Evolutionary conservation across 192 early-diverging fungal genomes (phyloP).

Genomic region (Coemansia sp.): DNA sequence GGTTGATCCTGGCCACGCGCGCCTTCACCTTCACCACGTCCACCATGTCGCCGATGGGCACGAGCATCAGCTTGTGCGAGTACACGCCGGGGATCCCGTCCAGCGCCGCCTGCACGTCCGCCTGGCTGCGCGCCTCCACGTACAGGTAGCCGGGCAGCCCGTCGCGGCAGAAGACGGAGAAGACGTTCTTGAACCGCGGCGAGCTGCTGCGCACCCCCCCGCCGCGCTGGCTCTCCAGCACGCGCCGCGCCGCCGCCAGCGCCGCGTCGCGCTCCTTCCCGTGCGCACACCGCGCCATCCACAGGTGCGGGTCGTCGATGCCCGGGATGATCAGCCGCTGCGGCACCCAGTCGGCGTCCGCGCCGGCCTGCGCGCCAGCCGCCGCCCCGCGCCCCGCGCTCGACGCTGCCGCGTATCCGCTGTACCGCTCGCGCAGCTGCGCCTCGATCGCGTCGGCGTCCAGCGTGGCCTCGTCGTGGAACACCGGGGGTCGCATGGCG

Average conservation of each 20-base stretch:
- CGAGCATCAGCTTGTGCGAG: constrained; percentile 67
- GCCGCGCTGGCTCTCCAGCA: constrained; percentile 61
- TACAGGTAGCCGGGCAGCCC: constrained; percentile 89
- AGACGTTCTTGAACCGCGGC: constrained; percentile 63
- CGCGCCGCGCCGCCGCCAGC: constrained; percentile 73
- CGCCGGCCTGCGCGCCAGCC: constrained; percentile 35
- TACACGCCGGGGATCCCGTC: constrained; percentile 79
- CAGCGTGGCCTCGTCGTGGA: constrained; percentile 78
- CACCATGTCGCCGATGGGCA: constrained; percentile 91
- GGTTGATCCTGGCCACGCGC: constrained; percentile 57
- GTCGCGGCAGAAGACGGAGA: constrained; percentile 82
- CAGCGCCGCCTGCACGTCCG: constrained; percentile 77
- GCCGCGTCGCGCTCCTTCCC: constrained; percentile 92
- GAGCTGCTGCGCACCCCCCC: constrained; percentile 22
- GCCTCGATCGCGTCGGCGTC: constrained; percentile 85
- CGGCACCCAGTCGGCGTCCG: constrained; percentile 61
- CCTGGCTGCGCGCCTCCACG: constrained; percentile 79
- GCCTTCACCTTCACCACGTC: constrained; percentile 80
- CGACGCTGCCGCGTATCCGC: constrained; percentile 55
- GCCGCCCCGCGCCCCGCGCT: constrained; percentile 41
- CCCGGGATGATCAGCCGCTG: constrained; percentile 80
- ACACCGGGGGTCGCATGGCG: constrained; percentile 61
- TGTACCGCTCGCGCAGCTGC: constrained; percentile 71
- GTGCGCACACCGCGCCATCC: constrained; percentile 82
- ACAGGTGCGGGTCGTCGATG: constrained; percentile 87